These are phyloP conservation scores for Magnolia officinalis DNA, from an alignment of 164 flowering plant species.

Conservation along the genomic window DNA sequence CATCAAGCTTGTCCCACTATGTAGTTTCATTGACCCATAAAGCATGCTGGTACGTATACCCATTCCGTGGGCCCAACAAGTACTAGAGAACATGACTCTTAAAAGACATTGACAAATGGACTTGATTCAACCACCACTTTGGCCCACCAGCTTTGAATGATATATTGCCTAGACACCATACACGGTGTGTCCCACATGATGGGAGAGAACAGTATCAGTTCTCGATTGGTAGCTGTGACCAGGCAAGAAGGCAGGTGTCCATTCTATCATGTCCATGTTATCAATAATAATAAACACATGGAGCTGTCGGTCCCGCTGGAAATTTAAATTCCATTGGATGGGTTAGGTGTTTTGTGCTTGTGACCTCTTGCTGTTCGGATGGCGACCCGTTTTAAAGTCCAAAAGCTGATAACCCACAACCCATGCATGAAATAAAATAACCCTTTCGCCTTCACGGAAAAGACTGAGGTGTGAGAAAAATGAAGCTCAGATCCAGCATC, in stretches of 20 bases:
- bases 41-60: too few relatives aligned
- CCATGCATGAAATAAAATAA: background rate
- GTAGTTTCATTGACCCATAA: too few relatives aligned
- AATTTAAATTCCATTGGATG: background rate
- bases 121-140: too few relatives aligned
- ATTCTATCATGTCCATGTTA: conserved; percentile 7
- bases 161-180: background rate
- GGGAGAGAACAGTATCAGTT: background rate
- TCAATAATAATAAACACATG: conserved; percentile 50
- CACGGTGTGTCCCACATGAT: background rate
- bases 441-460: background rate
- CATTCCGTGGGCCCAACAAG: too few relatives aligned
- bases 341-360: conserved; percentile 8
- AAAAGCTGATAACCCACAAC: conserved; percentile 10
- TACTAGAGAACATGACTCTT: too few relatives aligned
- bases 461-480: conserved; percentile 12
- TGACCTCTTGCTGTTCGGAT: conserved; percentile 41
- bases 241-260: background rate
- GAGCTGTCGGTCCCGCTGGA: conserved; percentile 22
- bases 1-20: too few relatives aligned
- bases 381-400: conserved; percentile 32
- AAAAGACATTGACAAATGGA: too few relatives aligned
- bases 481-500: conserved; percentile 34
- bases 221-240: background rate
- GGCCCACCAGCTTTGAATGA: background rate